phyloP scores from a whole-genome alignment of 495 filamentous ascomycete species.

The Xylaria palmicola region DNA sequence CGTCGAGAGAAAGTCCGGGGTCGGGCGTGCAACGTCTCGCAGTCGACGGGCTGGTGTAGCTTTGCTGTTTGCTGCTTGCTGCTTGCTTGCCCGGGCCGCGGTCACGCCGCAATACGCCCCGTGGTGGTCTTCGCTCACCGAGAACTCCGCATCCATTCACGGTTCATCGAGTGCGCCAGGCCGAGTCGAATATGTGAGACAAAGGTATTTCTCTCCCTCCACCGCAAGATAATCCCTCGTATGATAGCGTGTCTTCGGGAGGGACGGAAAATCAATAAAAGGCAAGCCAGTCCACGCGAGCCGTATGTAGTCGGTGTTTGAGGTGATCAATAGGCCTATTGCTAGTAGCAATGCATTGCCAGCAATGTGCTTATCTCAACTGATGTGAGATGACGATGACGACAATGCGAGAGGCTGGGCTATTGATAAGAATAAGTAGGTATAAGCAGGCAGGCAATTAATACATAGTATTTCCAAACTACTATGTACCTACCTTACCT shows the following conservation, averaged over 20 bases:
- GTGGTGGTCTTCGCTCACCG: constrained; percentile 1
- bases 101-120: not conserved
- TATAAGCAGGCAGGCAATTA: too few species aligned
- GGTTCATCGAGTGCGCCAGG: not conserved
- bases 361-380: not conserved
- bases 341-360: not conserved
- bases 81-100: not conserved
- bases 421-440: not conserved
- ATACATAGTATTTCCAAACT: constrained; percentile 3
- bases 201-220: not conserved
- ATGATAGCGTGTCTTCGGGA: not conserved
- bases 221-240: not conserved
- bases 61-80: too few species aligned
- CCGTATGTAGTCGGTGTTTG: too few species aligned
- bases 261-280: too few species aligned
- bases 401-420: not conserved
- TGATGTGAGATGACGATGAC: not conserved
- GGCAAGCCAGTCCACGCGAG: too few species aligned
- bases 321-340: not conserved
- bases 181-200: not conserved
- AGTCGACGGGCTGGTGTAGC: not conserved
- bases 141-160: not conserved
- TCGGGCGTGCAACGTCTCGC: not conserved
- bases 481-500: not conserved
- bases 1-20: not conserved